Conservation (phyloP, 495 filamentous ascomycete genomes). For the Rhizodiscina lignyota region DNA sequence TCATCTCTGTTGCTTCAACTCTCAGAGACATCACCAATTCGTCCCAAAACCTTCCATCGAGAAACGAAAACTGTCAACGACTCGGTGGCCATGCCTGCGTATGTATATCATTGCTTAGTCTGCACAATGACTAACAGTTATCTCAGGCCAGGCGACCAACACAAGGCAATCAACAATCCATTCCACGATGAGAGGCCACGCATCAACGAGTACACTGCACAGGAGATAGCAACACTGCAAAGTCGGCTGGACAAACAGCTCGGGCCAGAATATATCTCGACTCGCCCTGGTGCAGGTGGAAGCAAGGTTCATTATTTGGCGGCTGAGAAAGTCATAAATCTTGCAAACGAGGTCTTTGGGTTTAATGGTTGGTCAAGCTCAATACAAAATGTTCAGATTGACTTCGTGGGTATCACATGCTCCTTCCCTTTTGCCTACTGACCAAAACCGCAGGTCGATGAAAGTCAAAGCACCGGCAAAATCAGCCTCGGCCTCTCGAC, state of each 20-base stretch:
- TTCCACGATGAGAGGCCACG: constrained; percentile 54
- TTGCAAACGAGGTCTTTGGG: constrained; percentile 95
- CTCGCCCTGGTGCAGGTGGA: constrained; percentile 61
- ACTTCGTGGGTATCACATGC: constrained; percentile 64
- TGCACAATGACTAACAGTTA: no score
- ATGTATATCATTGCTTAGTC: no score
- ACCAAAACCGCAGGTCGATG: constrained; percentile 58
- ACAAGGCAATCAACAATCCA: no score
- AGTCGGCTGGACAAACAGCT: constrained; percentile 76
- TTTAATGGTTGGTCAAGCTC: constrained; percentile 96
- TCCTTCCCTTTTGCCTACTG: no score
- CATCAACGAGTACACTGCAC: constrained; percentile 68
- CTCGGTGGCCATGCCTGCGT: no score
- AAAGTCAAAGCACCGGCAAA: constrained; percentile 42
- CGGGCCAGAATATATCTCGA: constrained; percentile 91
- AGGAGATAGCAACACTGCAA: constrained; percentile 78
- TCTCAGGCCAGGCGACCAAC: no score
- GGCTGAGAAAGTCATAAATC: constrained; percentile 83
- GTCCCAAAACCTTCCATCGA: no score
- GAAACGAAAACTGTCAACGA: no score
- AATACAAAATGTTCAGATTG: constrained; percentile 76
- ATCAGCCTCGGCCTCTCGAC: constrained; percentile 73
- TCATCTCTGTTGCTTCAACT: no score
- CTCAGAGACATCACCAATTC: no score
- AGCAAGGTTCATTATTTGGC: constrained; percentile 80